Conservation (phyloP, 2,329 filamentous ascomycete species). For the Daldinia sp. region DNA sequence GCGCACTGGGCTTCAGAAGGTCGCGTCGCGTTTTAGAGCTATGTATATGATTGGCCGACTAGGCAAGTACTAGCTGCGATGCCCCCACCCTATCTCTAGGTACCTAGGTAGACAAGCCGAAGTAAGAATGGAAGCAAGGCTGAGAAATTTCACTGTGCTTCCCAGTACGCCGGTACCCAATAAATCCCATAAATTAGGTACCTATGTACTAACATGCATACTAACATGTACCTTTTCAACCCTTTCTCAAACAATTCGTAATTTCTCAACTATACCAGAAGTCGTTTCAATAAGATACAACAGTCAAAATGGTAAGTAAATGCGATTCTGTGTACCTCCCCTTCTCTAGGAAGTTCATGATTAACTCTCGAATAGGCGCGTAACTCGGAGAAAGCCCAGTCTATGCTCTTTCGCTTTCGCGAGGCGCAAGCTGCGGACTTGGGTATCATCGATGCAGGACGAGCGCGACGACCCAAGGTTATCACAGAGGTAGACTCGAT, state of each 20-base stretch:
- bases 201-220: too few relatives aligned
- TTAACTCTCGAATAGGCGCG: conserved; percentile 69
- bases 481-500: conserved; percentile 89
- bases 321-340: background rate
- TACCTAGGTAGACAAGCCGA: conserved; percentile 4
- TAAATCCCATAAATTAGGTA: background rate
- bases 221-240: too few relatives aligned
- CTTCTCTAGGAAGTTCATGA: background rate
- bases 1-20: conserved; percentile 2
- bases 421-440: conserved; percentile 80
- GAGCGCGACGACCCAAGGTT: conserved; percentile 86
- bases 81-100: conserved; percentile 9
- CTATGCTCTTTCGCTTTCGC: conserved; percentile 99
- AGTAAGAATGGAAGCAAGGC: conserved; percentile 28
- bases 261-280: background rate
- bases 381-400: conserved; percentile 98
- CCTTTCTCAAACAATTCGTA: background rate
- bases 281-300: background rate
- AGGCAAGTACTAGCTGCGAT: background rate
- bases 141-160: conserved; percentile 21
- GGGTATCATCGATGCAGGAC: conserved; percentile 92
- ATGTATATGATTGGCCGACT: background rate
- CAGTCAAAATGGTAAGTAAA: conserved; percentile 43
- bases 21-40: conserved; percentile 7
- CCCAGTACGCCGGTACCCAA: conserved; percentile 14